These are phyloP conservation scores for Bacidia gigantensis DNA, from an alignment of 495 filamentous ascomycete genomes.

Conservation along the genomic window DNA sequence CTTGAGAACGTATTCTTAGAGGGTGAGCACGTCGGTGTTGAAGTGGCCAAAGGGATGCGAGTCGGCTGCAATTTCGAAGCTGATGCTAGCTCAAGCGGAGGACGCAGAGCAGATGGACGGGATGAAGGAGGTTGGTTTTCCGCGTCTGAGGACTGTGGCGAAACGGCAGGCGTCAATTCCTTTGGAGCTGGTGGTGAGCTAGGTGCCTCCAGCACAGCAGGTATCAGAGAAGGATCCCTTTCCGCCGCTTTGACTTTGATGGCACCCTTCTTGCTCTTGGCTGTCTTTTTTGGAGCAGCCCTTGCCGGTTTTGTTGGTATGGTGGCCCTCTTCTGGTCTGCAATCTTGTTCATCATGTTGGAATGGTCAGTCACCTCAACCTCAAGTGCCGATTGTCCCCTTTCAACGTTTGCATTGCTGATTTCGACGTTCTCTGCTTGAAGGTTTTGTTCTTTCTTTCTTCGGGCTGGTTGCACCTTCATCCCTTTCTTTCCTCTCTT, in stretches of 20 bases:
- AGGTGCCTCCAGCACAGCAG: background rate
- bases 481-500: conserved; percentile 36
- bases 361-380: conserved; percentile 69
- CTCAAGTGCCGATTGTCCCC: conserved; percentile 44
- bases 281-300: conserved; percentile 16
- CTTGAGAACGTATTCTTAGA: conserved; percentile 46
- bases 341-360: background rate
- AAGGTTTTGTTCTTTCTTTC: conserved; percentile 22
- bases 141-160: conserved; percentile 66
- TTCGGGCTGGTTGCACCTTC: conserved; percentile 22
- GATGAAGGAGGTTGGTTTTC: conserved; percentile 64
- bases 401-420: background rate
- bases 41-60: conserved; percentile 35
- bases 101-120: conserved; percentile 31
- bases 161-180: conserved; percentile 19
- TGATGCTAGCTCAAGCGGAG: conserved; percentile 20
- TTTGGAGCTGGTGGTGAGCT: background rate
- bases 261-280: conserved; percentile 19
- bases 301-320: background rate
- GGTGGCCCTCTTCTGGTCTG: background rate
- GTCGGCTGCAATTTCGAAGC: conserved; percentile 28
- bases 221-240: background rate
- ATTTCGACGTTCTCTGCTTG: conserved; percentile 11
- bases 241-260: conserved; percentile 4
- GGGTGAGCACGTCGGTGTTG: conserved; percentile 49